Evolutionary conservation across 2,329 filamentous ascomycete genomes (phyloP).

Genomic region (Ophiocordyceps camponoti-floridani): DNA sequence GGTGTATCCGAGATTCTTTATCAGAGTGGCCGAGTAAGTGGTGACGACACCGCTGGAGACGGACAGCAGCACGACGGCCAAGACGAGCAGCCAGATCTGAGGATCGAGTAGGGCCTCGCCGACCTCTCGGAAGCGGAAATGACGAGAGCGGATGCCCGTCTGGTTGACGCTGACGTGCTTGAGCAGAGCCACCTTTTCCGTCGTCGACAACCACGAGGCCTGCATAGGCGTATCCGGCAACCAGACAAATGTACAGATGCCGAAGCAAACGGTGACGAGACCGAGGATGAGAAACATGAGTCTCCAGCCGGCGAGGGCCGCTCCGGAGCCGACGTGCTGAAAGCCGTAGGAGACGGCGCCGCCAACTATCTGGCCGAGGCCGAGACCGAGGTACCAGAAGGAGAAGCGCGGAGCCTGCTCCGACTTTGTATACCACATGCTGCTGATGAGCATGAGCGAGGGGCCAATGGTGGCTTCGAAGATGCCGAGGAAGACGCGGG

Average conservation of each 20-base stretch:
- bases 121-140: conserved; percentile 33
- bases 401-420: conserved; percentile 41
- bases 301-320: conserved; percentile 44
- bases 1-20: conserved; percentile 26
- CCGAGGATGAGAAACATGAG: conserved; percentile 57
- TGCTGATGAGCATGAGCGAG: conserved; percentile 41
- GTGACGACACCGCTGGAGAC: conserved; percentile 35
- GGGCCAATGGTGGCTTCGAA: conserved; percentile 44
- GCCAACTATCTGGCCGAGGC: conserved; percentile 42
- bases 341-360: conserved; percentile 45
- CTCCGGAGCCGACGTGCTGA: conserved; percentile 31
- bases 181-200: conserved; percentile 29
- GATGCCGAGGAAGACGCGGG: conserved; percentile 18
- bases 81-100: conserved; percentile 30
- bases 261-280: conserved; percentile 18
- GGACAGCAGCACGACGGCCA: conserved; percentile 29
- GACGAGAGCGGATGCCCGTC: conserved; percentile 35
- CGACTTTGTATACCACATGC: conserved; percentile 42
- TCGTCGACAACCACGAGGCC: conserved; percentile 23
- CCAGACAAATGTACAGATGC: conserved; percentile 13
- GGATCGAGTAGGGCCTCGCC: conserved; percentile 30
- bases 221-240: conserved; percentile 27
- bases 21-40: conserved; percentile 35
- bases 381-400: conserved; percentile 43
- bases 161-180: conserved; percentile 39